These are phyloP conservation scores for Zygosaccharomyces gambellarensis DNA, from an alignment of 805 yeast species.

Conservation along the genomic window DNA sequence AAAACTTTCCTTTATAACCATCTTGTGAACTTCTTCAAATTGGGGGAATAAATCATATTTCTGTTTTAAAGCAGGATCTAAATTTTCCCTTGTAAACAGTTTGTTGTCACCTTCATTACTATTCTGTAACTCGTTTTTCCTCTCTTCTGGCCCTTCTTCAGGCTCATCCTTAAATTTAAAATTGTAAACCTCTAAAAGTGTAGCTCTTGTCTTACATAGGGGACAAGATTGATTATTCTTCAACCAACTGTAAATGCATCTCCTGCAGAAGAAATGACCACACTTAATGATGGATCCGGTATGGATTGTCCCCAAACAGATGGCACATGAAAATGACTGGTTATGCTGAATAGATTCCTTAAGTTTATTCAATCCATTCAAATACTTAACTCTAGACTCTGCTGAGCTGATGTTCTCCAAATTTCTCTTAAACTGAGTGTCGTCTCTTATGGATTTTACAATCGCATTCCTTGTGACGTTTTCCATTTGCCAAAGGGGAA, in stretches of 20 bases:
- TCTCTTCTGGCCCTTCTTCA: neutral
- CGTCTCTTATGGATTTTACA: slow-evolving; percentile 22
- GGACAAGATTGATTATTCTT: slow-evolving; percentile 61
- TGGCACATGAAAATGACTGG: slow-evolving; percentile 52
- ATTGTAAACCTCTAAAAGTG: slow-evolving; percentile 52
- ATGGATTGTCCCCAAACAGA: slow-evolving; percentile 66
- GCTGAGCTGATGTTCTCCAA: slow-evolving; percentile 27
- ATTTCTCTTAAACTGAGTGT: slow-evolving; percentile 21
- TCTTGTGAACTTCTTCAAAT: slow-evolving; percentile 44
- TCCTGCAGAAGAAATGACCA: slow-evolving; percentile 87
- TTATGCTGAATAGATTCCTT: slow-evolving; percentile 29
- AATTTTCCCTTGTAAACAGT: neutral
- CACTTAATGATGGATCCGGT: slow-evolving; percentile 81
- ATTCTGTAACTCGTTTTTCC: neutral
- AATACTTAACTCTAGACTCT: slow-evolving; percentile 44
- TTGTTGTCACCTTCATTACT: neutral
- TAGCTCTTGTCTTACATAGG: slow-evolving; percentile 60
- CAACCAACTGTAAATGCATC: slow-evolving; percentile 76
- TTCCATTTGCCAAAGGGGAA: slow-evolving; percentile 39
- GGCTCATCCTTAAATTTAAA: slow-evolving; percentile 47
- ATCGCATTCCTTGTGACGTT: slow-evolving; percentile 15
- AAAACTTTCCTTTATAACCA: slow-evolving; percentile 46
- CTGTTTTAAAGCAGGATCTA: slow-evolving; percentile 16
- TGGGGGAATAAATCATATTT: slow-evolving; percentile 24
- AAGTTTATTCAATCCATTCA: slow-evolving; percentile 39